phyloP scores from a whole-genome alignment of 768 basidiomycete genomes.

The Pilatotrama ljubarskyi region DNA sequence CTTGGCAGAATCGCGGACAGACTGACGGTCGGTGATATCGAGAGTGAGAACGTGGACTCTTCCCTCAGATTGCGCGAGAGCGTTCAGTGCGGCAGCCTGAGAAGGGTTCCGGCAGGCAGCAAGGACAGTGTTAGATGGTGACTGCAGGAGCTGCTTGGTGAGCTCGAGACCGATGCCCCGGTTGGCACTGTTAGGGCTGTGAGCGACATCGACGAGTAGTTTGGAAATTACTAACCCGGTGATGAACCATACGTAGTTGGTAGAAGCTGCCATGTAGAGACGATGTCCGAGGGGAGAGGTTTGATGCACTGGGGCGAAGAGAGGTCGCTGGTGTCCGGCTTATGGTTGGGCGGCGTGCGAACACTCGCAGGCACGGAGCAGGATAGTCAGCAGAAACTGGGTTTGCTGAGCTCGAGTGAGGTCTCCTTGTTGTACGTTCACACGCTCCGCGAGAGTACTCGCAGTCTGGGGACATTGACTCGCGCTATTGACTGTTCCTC shows the following conservation, averaged over 20 bases:
- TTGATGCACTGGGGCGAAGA: not conserved
- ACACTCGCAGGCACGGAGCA: not conserved
- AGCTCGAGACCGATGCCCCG: slow-evolving; percentile 35
- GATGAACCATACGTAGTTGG: not conserved
- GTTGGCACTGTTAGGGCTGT: not conserved
- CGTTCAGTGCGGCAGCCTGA: slow-evolving; percentile 23
- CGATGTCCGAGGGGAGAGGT: not conserved
- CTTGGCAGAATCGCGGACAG: slow-evolving; percentile 28
- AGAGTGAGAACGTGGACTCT: slow-evolving; percentile 35
- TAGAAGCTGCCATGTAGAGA: not conserved
- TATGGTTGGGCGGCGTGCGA: not conserved
- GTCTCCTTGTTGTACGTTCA: too few species aligned
- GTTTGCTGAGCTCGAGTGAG: too few species aligned
- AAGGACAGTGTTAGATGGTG: slow-evolving; percentile 28
- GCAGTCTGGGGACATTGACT: too few species aligned
- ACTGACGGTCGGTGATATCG: slow-evolving; percentile 29
- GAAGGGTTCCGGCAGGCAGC: slow-evolving; percentile 32
- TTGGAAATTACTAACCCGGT: not conserved
- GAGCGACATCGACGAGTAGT: not conserved
- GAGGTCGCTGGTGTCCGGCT: not conserved
- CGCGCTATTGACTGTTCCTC: too few species aligned
- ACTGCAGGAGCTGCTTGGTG: slow-evolving; percentile 26
- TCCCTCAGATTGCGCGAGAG: slow-evolving; percentile 26
- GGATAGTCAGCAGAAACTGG: not conserved
- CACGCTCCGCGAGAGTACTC: too few species aligned